phyloP scores from a whole-genome alignment of 257 asterid species.

The Asclepias syriaca region DNA sequence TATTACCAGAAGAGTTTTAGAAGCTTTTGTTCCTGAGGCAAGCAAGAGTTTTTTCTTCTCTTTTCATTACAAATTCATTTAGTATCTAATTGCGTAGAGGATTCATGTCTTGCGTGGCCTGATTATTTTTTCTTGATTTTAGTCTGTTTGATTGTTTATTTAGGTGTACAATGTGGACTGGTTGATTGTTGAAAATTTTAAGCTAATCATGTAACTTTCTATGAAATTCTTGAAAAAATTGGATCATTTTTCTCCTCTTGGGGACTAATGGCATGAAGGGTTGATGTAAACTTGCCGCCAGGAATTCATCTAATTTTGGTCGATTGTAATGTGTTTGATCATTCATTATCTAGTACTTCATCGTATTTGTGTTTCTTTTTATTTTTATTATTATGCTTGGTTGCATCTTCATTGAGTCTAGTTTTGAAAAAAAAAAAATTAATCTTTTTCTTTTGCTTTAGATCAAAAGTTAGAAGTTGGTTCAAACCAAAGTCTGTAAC shows the following conservation, averaged over 20 bases:
- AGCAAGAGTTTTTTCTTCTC: background rate
- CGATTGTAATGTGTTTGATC: background rate
- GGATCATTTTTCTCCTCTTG: background rate
- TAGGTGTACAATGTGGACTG: background rate
- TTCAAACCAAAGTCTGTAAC: background rate
- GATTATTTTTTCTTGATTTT: background rate
- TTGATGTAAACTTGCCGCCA: background rate
- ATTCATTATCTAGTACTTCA: background rate
- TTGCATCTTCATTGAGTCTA: background rate
- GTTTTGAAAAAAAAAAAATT: no score
- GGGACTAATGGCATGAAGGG: background rate
- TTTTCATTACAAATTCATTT: background rate
- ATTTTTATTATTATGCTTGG: background rate
- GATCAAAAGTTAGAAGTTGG: background rate
- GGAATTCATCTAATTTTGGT: background rate
- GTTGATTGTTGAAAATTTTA: background rate
- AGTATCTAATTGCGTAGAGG: background rate
- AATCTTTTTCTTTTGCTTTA: background rate
- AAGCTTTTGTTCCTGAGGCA: slow-evolving; percentile 98
- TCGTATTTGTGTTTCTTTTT: background rate
- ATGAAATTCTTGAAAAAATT: background rate
- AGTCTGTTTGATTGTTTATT: background rate
- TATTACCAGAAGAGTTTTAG: slow-evolving; percentile 60
- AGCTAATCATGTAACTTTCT: background rate
- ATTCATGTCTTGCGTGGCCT: background rate